These are phyloP conservation scores for Macrophomina tecta DNA, from an alignment of 2,329 filamentous ascomycete species.

Conservation along the genomic window DNA sequence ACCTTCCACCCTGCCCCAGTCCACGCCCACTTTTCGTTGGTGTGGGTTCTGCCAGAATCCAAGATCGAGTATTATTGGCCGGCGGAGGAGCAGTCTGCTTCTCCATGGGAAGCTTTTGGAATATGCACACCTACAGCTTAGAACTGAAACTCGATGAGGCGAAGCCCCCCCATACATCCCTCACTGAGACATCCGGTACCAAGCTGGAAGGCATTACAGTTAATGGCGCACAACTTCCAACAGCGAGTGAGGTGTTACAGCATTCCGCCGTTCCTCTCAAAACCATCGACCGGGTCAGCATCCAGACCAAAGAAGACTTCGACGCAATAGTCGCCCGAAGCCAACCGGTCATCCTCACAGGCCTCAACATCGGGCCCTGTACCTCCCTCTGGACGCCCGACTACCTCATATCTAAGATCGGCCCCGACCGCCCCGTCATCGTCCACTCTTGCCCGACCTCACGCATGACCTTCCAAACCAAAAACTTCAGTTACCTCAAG, in stretches of 20 bases:
- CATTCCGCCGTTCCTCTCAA: neutral
- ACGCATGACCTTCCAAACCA: conserved; percentile 79
- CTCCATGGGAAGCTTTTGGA: conserved; percentile 78
- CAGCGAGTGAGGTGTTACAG: neutral
- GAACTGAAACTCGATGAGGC: neutral
- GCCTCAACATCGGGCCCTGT: conserved; percentile 71
- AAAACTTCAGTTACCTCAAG: conserved; percentile 81
- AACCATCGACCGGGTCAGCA: conserved; percentile 58
- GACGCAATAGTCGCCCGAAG: conserved; percentile 61
- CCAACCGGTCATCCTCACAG: conserved; percentile 70
- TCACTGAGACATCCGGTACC: conserved; percentile 22
- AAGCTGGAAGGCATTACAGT: neutral
- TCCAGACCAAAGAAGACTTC: conserved; percentile 65
- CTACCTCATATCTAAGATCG: conserved; percentile 65
- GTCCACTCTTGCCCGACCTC: conserved; percentile 72
- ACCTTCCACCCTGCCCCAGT: conserved; percentile 34
- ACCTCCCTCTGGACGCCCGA: conserved; percentile 69
- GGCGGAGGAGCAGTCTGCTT: conserved; percentile 90
- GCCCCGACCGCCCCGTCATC: conserved; percentile 61
- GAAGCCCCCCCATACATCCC: neutral
- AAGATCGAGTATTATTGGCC: conserved; percentile 64
- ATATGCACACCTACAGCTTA: conserved; percentile 6
- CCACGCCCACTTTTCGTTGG: conserved; percentile 74
- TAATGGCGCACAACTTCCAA: neutral
- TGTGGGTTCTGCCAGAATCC: conserved; percentile 61